Evolutionary conservation across 225 moss, liverwort and hornwort genomes (phyloP).

Genomic region (Ulota crispa): DNA sequence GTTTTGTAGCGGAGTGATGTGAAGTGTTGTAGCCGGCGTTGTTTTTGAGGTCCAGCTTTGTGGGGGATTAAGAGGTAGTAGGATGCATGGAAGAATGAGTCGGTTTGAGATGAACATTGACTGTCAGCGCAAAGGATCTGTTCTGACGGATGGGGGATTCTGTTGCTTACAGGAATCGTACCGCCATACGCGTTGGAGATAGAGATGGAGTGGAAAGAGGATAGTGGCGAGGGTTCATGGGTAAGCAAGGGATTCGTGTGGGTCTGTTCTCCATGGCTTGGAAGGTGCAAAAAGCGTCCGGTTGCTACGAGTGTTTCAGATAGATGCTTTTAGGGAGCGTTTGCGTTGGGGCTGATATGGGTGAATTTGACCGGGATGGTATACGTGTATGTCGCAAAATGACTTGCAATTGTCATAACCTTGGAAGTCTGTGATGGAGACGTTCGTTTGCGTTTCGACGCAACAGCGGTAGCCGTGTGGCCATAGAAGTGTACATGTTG

Average conservation of each 20-base stretch:
- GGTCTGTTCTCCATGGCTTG: background rate
- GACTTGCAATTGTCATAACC: background rate
- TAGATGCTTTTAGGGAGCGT: background rate
- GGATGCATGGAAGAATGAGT: background rate
- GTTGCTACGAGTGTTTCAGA: background rate
- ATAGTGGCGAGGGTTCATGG: slow-evolving; percentile 52
- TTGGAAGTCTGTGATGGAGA: background rate
- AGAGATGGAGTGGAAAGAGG: slow-evolving; percentile 92
- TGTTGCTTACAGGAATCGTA: slow-evolving; percentile 69
- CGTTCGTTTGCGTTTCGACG: background rate
- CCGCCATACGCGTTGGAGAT: slow-evolving; percentile 85
- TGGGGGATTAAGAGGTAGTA: too few relatives aligned
- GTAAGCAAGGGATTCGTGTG: slow-evolving; percentile 33
- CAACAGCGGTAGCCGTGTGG: background rate
- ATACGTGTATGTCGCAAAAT: background rate
- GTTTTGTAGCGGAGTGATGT: background rate
- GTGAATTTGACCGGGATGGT: background rate
- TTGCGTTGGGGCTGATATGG: background rate
- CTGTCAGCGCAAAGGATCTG: background rate
- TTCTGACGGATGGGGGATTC: background rate
- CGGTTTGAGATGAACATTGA: background rate
- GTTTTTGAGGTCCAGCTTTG: background rate
- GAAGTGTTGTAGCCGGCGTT: background rate
- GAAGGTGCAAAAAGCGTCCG: background rate
- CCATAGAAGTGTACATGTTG: background rate